Base-by-base conservation (phyloP, 2,329 filamentous ascomycete species). In the Botrytis deweyae region DNA sequence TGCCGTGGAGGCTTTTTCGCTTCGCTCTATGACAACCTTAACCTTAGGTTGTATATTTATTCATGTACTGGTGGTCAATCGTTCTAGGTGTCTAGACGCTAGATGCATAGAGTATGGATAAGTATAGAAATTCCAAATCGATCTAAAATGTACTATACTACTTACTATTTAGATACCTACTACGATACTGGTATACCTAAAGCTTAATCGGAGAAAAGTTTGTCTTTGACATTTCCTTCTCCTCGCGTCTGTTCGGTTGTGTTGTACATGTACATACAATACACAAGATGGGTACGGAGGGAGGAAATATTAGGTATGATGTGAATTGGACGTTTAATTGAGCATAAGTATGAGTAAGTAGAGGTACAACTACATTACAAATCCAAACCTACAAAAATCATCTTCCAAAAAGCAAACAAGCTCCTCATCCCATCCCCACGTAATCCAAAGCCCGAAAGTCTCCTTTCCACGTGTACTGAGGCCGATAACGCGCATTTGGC, bases 401-500 rank as follows among this genome's bases (percentile, higher is more conserved):
- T 22, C 8, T 36, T 12, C 3, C 42, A 36, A 36, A 38, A 46
- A 65, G 29, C 63, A 66, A 66, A 49, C 63, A 66, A 65, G 42
- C 29, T 16, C 33, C 10, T 33, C n/a, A 22, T 18, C 22, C 36
- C 4, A 9, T 3, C 59, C 5, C n/a, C 1, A 42, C 18, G 46
- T 49, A 12, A 4, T n/a, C 16, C 49, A 14, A n/a, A n/a, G 5
- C n/a, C 12, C 7, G 25, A 70, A 49, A 61, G 6, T 20, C 38
- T 38, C 68, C 55, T 61, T 29, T 61, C 68, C 68, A 70, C 68
- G 55, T n/a, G n/a, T 29, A 29, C 29, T 29, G 29, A 29, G 29
- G 29, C 29, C 29, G 29, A 29, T 29, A 29, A 29, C 29, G 29
- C 29, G 29, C 29, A 29, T 29, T 29, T 29, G 29, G 1, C 1